Conservation (phyloP, 1,284 basidiomycete species). For the Sanghuangporus weigelae region DNA sequence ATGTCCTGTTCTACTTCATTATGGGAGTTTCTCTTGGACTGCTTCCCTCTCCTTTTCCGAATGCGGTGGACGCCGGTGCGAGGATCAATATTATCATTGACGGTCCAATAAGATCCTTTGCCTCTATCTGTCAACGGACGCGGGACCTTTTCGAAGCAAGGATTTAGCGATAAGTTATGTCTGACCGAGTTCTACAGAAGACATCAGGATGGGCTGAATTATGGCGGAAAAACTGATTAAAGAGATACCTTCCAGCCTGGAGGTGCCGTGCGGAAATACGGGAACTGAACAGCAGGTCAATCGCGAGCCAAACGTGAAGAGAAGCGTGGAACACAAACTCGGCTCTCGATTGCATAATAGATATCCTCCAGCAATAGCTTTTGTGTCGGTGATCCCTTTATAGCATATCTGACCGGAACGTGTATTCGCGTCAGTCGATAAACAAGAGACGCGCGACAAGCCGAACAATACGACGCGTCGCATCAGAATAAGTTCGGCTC, state of each 20-base stretch:
- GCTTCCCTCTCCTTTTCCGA: constrained; percentile 63
- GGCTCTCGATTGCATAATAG: constrained; percentile 81
- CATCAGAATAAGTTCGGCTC: constrained; percentile 26
- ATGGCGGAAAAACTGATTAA: background rate
- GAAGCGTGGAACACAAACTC: constrained; percentile 43
- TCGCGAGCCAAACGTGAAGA: background rate
- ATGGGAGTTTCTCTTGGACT: constrained; percentile 33
- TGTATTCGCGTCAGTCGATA: constrained; percentile 9
- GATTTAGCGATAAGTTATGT: constrained; percentile 90
- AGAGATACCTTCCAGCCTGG: constrained; percentile 77
- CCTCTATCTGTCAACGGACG: constrained; percentile 84
- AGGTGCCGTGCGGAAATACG: constrained; percentile 76
- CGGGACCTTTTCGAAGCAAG: constrained; percentile 89
- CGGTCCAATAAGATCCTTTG: constrained; percentile 84
- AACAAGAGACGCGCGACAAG: background rate
- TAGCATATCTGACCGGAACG: constrained; percentile 57
- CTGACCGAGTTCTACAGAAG: constrained; percentile 82
- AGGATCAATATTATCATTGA: constrained; percentile 81
- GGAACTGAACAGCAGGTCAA: constrained; percentile 48
- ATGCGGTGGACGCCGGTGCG: constrained; percentile 80
- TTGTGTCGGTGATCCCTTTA: constrained; percentile 81
- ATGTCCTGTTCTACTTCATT: constrained; percentile 31
- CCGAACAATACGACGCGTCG: constrained; percentile 3
- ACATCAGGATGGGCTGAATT: background rate
- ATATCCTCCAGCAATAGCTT: constrained; percentile 80